Base-by-base conservation (phyloP, 139 green algal genomes). In the Chlamydomonas sp. region DNA sequence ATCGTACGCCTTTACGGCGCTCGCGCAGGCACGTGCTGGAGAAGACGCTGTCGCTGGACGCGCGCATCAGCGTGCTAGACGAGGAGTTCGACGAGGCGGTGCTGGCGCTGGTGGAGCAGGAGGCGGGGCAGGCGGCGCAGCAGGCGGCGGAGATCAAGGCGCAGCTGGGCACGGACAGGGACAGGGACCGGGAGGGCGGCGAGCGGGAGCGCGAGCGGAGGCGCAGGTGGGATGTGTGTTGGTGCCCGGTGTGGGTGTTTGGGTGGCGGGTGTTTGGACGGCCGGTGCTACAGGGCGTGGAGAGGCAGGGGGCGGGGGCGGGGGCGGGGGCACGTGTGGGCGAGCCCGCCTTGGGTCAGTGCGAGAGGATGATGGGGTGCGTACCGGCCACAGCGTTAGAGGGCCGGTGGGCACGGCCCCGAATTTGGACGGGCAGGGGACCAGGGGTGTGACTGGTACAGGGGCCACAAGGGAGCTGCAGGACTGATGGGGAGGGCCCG, bases 1-100 rank as follows among this genome's bases (percentile, higher is more conserved):
- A 49, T 49, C 31, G 31, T 49, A 49, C 31, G 31, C 31, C 31
- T 49, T 4, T 2, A 5, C 2, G 49, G 74, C 2, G 74, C 9
- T 3, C 68, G 6, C 16, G 2, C 88, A 97, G 95, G 91, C 66
- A 92, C 63, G 88, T 86, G 57, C 71, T 99, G 72, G 95, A 98
- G 90, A 82, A 88, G 60, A 77, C 91, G 10, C 91, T 90, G 9
- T 87, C 94, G 84, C 92, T 99, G 64, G 93, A 97, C 82, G 91
- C 93, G 67, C 92, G 96, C 63, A 85, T 96, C 2, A 96, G 91
- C 57, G 92, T 95, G 67, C 85, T 98, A 88, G 94, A 97, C 12
- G 95, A 96, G 58, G 95, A 98, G 79, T 97, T 98, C 82, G 94
- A 98, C 49, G 89, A 90, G n/a, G 92, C 90, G 14, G 80, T 90